Conservation (phyloP, 2,329 filamentous ascomycete species). For the Cordyceps farinosa region DNA sequence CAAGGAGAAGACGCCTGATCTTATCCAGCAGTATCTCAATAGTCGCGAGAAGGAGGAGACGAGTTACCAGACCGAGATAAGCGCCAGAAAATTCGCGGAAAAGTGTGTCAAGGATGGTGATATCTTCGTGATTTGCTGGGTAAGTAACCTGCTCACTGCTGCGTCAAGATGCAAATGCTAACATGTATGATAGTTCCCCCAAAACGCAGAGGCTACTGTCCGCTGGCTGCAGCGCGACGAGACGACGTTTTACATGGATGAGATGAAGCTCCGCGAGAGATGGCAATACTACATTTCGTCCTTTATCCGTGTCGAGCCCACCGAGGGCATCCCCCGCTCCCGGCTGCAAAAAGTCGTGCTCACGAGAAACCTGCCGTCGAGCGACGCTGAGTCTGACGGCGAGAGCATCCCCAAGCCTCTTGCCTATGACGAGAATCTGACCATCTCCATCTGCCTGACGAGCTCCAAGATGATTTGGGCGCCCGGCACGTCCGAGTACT, state of each 20-base stretch:
- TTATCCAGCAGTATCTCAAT: slow-evolving; percentile 80
- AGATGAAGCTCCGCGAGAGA: slow-evolving; percentile 74
- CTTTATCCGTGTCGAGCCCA: slow-evolving; percentile 83
- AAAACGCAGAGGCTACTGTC: slow-evolving; percentile 63
- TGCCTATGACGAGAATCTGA: slow-evolving; percentile 63
- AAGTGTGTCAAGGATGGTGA: slow-evolving; percentile 91
- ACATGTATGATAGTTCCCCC: slow-evolving; percentile 56
- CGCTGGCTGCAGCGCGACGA: slow-evolving; percentile 67
- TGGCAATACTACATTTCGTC: slow-evolving; percentile 98
- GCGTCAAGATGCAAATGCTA: slow-evolving; percentile 26
- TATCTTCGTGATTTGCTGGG: slow-evolving; percentile 84
- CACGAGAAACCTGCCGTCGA: slow-evolving; percentile 63
- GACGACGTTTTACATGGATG: slow-evolving; percentile 80
- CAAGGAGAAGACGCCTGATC: slow-evolving; percentile 91
- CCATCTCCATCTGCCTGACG: slow-evolving; percentile 71
- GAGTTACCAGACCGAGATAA: slow-evolving; percentile 85
- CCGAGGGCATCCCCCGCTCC: slow-evolving; percentile 67
- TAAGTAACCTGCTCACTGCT: slow-evolving; percentile 50
- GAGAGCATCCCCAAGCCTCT: slow-evolving; percentile 59
- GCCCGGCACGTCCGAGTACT: slow-evolving; percentile 66
- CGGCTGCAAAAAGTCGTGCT: slow-evolving; percentile 67
- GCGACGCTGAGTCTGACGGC: slow-evolving; percentile 61
- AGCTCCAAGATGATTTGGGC: slow-evolving; percentile 78
- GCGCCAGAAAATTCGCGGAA: slow-evolving; percentile 86
- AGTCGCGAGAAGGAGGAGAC: slow-evolving; percentile 80